Base-by-base conservation (phyloP, 768 basidiomycete species). In the Suillus tomentosus region DNA sequence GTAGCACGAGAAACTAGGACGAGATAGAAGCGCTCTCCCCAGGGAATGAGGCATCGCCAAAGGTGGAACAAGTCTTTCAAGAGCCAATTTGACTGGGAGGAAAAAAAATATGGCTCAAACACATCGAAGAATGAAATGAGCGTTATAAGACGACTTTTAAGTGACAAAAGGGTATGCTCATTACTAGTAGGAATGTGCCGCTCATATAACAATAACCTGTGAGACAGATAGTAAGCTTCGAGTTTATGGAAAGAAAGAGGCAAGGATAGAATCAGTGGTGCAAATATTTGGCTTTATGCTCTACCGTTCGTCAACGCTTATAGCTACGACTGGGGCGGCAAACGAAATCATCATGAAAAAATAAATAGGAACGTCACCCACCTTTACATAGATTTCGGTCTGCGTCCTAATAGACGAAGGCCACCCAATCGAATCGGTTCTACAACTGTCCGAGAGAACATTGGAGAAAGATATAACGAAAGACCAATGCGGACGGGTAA, bases 291-390 rank as follows among this genome's bases (percentile, higher is more conserved):
- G 86, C 85, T 86, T n/a, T 31, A 78, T 87, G 87, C 87, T 84
- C 79, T 79, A 79, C 86, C 85, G 70, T 74, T 89, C 87, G 82
- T 88, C 87, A 88, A 77, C 59, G 85, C 81, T 69, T 34, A 61
- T 66, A 73, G 82, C 84, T 88, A 87, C 79, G 87, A 87, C 87
- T 89, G 87, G 87, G 87, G 87, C 87, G 87, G 86, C 87, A 87
- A 82, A 74, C 73, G 83, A 82, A 83, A 79, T 86, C 87, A 87
- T 88, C 87, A 81, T 54, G 42, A 27, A 64, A 53, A 1, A 27
- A 64, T n/a, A 51, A 27, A 65, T 13, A 59, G 64, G 67, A 64
- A 24, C 7, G 8, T 39, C 40, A 78, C 80, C 77, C 67, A 80
- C 81, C 31, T 14, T 13, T 62, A 45, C 27, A 34, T n/a, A 22